Evolutionary conservation across 345 rosid species (phyloP), one percentile per base, ranked within the genome.

Genomic region (Arabidopsis suecica): DNA sequence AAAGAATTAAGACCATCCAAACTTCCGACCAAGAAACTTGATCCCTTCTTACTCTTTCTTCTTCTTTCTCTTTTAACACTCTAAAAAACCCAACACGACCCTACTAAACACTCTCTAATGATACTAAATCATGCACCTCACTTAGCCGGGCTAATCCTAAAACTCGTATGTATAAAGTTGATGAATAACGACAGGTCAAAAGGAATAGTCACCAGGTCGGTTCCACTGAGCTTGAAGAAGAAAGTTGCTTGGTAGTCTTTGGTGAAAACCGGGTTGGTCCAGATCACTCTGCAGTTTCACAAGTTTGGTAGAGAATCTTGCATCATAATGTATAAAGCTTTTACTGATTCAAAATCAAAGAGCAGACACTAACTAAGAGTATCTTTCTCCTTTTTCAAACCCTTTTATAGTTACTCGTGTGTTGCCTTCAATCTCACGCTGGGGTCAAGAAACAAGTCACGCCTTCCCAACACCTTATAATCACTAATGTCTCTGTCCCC

Each of bases 361-460:
- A 63, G 71, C 49, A 56, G 32, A 61, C 10, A 51, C 8, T 41
- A 34, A 45, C 34, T 54, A 68, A 61, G 22, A 60, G 32, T 50
- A 60, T 32, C 4, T 30, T 33, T 67, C 72, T 65, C 20, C 70
- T n/a, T 60, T 41, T 41, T 9, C 5, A 51, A 61, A 45, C 69
- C 23, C 55, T 76, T 76, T 76, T 55, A 70, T 64, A 56, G 60
- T 71, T 61, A 70, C 67, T 60, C 71, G 75, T 76, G 77, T 65
- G 68, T 41, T 71, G 68, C 86, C 85, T 84, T 71, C 61, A 71
- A 2, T 58, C 86, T 86, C 79, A 83, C 82, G 65, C 70, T 81
- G 78, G 81, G 86, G 87, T 84, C 87, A 80, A 69, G 34, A 65
- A 69, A 83, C 84, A 81, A 81, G 76, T 80, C 82, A 87, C 90